These are phyloP conservation scores for Candida namnaoensis DNA, from an alignment of 805 yeast species.

Conservation along the genomic window DNA sequence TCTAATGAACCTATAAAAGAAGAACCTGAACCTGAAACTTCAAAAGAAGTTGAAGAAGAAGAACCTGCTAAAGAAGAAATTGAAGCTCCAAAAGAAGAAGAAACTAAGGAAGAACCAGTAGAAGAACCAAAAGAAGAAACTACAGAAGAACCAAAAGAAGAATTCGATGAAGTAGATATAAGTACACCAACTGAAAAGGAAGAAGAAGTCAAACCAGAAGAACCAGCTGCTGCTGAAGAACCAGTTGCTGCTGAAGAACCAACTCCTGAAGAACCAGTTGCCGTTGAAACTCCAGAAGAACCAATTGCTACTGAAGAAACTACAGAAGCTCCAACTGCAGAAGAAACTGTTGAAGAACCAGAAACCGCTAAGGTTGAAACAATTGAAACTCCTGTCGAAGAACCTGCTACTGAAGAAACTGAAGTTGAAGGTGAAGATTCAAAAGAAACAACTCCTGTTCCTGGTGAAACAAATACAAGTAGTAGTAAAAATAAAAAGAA, in stretches of 20 bases:
- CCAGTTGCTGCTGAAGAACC: too few species aligned
- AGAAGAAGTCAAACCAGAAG: too few species aligned
- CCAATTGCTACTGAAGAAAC: neutral
- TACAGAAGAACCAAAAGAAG: slow-evolving; percentile 5
- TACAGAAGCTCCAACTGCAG: neutral
- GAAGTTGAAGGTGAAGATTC: slow-evolving; percentile 1
- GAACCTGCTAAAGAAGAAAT: neutral
- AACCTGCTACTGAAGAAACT: slow-evolving; percentile 3
- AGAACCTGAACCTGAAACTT: slow-evolving; percentile 4
- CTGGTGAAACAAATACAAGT: slow-evolving; percentile 1
- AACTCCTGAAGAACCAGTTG: too few species aligned
- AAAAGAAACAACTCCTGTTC: slow-evolving; percentile 2
- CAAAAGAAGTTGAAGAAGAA: slow-evolving; percentile 3
- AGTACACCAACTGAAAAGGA: too few species aligned
- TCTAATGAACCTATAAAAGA: slow-evolving; percentile 1
- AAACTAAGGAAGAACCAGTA: neutral
- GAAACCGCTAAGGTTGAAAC: slow-evolving; percentile 2
- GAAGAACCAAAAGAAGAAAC: neutral
- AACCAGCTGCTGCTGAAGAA: neutral
- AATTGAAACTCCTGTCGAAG: slow-evolving; percentile 6
- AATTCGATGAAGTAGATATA: neutral
- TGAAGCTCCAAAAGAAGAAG: neutral
- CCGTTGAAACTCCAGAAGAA: too few species aligned
- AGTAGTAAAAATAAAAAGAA: slow-evolving; percentile 25
- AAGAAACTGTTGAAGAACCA: slow-evolving; percentile 5